These are phyloP conservation scores for Ogataea sp. DNA, from an alignment of 805 yeast genomes.

Conservation along the genomic window DNA sequence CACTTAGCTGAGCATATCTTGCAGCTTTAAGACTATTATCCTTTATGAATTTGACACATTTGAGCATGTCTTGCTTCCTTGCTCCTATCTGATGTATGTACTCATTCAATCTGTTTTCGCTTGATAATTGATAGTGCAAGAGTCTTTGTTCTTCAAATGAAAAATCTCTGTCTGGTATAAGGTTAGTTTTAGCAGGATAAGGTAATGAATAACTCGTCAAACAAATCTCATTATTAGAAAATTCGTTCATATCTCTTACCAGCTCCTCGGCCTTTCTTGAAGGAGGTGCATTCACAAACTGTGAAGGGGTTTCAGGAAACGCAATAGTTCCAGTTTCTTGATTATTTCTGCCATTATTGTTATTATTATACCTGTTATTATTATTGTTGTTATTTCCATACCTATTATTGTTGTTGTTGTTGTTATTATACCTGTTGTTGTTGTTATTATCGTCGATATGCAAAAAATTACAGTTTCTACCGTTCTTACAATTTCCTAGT, in stretches of 20 bases:
- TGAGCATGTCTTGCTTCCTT: constrained; percentile 39
- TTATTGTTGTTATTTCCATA: constrained; percentile 2
- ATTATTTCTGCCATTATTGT: not conserved
- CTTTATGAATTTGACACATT: constrained; percentile 29
- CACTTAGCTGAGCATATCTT: constrained; percentile 43
- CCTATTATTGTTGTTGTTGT: constrained; percentile 3
- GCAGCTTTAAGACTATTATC: constrained; percentile 43
- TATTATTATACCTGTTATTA: constrained; percentile 1
- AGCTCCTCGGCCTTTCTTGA: constrained; percentile 7
- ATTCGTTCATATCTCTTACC: constrained; percentile 18
- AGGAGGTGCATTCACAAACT: constrained; percentile 1
- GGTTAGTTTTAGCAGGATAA: constrained; percentile 37
- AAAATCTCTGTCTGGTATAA: constrained; percentile 43
- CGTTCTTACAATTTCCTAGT: constrained; percentile 31
- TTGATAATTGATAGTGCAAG: constrained; percentile 34
- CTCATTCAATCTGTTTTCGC: constrained; percentile 26
- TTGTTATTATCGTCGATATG: constrained; percentile 22
- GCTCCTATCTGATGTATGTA: constrained; percentile 33
- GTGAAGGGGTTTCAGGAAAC: not conserved
- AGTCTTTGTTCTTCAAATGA: constrained; percentile 47
- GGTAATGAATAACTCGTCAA: constrained; percentile 41
- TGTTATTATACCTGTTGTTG: constrained; percentile 2
- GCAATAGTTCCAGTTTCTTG: not conserved
- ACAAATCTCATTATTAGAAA: constrained; percentile 8
- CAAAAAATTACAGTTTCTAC: constrained; percentile 33